A percentile compares a stretch with the other conserved stretches of the same genome.
These are phyloP conservation scores for Colletotrichum sp. DNA, from an alignment of 2,329 filamentous ascomycete genomes.

Conservation along the genomic window DNA sequence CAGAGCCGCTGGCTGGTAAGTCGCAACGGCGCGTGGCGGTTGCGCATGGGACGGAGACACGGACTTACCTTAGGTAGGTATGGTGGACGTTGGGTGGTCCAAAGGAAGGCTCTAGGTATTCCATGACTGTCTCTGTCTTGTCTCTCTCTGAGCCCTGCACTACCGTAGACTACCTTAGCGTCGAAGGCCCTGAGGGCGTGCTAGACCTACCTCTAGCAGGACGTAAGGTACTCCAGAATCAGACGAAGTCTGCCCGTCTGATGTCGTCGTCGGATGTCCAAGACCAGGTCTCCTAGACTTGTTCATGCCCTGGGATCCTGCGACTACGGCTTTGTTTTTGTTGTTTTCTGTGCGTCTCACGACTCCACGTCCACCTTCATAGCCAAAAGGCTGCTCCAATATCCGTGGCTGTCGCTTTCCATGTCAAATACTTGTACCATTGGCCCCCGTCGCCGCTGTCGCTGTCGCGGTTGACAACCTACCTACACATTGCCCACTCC, in stretches of 20 bases:
- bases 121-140: not conserved
- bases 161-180: not conserved
- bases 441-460: not conserved
- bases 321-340: not conserved
- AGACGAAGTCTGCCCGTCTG: not conserved
- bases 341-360: not conserved
- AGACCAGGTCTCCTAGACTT: not conserved
- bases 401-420: not conserved
- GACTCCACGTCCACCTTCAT: not conserved
- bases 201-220: not conserved
- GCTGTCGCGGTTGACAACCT: not conserved
- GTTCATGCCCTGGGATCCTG: not conserved
- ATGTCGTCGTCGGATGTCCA: not conserved
- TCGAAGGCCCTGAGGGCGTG: not conserved
- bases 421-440: not conserved
- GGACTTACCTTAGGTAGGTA: no score
- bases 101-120: not conserved
- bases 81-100: no score
- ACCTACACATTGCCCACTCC: not conserved
- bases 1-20: not conserved
- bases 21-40: not conserved
- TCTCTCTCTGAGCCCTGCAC: not conserved
- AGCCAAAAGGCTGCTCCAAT: not conserved
- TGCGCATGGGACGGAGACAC: not conserved
- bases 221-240: not conserved